phyloP scores from a whole-genome alignment of 495 filamentous ascomycete species.

The Pyronema omphalodes region DNA sequence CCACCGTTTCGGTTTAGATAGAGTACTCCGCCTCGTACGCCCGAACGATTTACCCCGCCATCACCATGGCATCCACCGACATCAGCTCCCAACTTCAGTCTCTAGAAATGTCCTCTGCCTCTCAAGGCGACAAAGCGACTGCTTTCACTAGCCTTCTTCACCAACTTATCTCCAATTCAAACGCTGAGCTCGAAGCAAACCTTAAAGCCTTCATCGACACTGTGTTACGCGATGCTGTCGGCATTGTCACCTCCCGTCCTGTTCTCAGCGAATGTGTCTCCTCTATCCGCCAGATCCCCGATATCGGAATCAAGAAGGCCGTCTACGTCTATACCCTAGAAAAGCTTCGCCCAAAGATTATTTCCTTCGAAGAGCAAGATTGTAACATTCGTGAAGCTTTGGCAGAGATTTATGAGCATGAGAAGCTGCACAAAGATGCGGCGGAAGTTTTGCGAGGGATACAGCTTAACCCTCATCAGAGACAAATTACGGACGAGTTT shows the following conservation, averaged over 20 bases:
- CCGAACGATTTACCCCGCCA: no score
- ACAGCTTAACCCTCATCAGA: slow-evolving; percentile 70
- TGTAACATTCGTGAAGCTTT: slow-evolving; percentile 58
- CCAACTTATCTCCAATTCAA: slow-evolving; percentile 38
- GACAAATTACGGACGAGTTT: slow-evolving; percentile 56
- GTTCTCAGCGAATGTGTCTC: slow-evolving; percentile 50
- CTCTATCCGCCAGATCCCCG: slow-evolving; percentile 30
- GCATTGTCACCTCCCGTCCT: slow-evolving; percentile 55
- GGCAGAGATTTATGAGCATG: slow-evolving; percentile 61
- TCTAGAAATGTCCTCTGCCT: slow-evolving; percentile 34
- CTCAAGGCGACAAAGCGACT: slow-evolving; percentile 36
- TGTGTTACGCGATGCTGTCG: slow-evolving; percentile 47
- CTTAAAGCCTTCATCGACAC: slow-evolving; percentile 50
- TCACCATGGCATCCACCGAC: slow-evolving; percentile 38
- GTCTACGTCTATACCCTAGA: slow-evolving; percentile 50
- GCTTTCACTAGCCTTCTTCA: slow-evolving; percentile 49
- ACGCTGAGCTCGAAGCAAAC: slow-evolving; percentile 39
- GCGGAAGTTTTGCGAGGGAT: slow-evolving; percentile 67
- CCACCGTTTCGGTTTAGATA: no score
- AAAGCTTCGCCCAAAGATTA: slow-evolving; percentile 42
- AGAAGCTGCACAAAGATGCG: slow-evolving; percentile 62
- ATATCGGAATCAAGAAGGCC: slow-evolving; percentile 40
- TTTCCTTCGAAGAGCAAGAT: slow-evolving; percentile 74
- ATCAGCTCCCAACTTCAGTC: slow-evolving; percentile 36
- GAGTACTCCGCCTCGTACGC: no score